Evolutionary conservation across 2,329 filamentous ascomycete species (phyloP).

Genomic region (Tolypocladium endophyticum): DNA sequence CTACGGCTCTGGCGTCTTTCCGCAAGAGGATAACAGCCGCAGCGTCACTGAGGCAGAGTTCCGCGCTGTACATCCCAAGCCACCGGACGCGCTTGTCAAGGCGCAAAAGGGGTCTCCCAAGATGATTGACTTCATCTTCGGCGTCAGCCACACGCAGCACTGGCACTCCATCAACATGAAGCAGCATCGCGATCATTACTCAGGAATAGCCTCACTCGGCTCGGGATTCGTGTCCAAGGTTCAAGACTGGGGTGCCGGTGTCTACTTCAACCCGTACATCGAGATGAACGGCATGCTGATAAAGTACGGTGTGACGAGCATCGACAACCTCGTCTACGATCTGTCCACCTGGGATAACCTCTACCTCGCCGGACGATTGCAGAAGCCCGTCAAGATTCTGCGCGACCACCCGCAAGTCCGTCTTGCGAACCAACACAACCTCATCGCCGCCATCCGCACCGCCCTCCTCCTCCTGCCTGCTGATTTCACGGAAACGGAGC

Average conservation of each 20-base stretch:
- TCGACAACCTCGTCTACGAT: slow-evolving; percentile 80
- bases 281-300: slow-evolving; percentile 91
- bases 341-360: slow-evolving; percentile 86
- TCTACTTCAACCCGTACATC: slow-evolving; percentile 96
- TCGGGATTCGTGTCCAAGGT: slow-evolving; percentile 77
- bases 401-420: slow-evolving; percentile 87
- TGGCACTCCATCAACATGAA: slow-evolving; percentile 91
- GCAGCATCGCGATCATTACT: slow-evolving; percentile 89
- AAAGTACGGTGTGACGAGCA: slow-evolving; percentile 95
- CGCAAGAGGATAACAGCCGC: slow-evolving; percentile 51
- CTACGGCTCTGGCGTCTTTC: slow-evolving; percentile 93
- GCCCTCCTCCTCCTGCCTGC: slow-evolving; percentile 78
- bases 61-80: slow-evolving; percentile 65
- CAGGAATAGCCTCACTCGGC: slow-evolving; percentile 68
- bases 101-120: slow-evolving; percentile 83
- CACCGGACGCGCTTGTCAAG: slow-evolving; percentile 69
- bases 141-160: slow-evolving; percentile 87
- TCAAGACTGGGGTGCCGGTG: slow-evolving; percentile 87
- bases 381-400: slow-evolving; percentile 96
- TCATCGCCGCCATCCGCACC: slow-evolving; percentile 82
- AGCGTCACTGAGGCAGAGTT: slow-evolving; percentile 45
- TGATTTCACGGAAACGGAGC: slow-evolving; percentile 72
- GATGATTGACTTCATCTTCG: slow-evolving; percentile 98
- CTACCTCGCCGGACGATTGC: slow-evolving; percentile 89
- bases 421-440: slow-evolving; percentile 89